Conservation (phyloP, 805 yeast genomes). For the Yamadazyma olivae region DNA sequence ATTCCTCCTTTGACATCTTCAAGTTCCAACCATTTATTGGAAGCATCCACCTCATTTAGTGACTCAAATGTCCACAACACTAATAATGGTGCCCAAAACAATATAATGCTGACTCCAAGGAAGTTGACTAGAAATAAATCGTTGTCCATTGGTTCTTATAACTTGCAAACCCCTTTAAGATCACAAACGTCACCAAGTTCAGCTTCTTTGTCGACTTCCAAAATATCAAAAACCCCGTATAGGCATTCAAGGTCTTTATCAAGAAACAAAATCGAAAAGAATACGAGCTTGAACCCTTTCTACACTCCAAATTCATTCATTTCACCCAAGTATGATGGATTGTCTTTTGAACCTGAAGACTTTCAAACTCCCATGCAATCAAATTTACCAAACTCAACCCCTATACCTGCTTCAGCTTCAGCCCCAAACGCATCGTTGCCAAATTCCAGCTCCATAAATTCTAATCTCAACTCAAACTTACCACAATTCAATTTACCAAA, state of each 20-base stretch:
- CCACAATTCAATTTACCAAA: constrained; percentile 1
- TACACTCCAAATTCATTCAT: constrained; percentile 24
- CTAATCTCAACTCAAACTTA: neutral
- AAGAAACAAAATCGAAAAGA: constrained; percentile 32
- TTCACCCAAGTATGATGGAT: constrained; percentile 21
- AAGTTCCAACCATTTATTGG: constrained; percentile 32
- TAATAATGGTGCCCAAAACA: neutral
- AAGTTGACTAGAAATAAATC: constrained; percentile 31
- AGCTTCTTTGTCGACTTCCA: neutral
- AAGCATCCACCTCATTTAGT: constrained; percentile 25
- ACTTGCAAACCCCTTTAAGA: constrained; percentile 12
- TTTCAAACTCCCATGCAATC: constrained; percentile 20
- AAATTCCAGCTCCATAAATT: constrained; percentile 1
- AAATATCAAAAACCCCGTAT: constrained; percentile 36
- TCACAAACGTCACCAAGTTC: constrained; percentile 9
- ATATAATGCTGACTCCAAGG: constrained; percentile 30
- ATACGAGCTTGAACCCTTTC: constrained; percentile 26
- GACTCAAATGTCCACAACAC: neutral
- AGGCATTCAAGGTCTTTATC: constrained; percentile 42
- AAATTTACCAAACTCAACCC: neutral
- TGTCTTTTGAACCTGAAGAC: constrained; percentile 18
- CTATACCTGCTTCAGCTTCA: neutral
- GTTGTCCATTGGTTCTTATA: constrained; percentile 21
- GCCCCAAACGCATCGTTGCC: neutral
- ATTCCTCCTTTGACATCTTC: constrained; percentile 36